Evolutionary conservation across 2,329 filamentous ascomycete genomes (phyloP).

Genomic region (Sordariomycetes sp.): DNA sequence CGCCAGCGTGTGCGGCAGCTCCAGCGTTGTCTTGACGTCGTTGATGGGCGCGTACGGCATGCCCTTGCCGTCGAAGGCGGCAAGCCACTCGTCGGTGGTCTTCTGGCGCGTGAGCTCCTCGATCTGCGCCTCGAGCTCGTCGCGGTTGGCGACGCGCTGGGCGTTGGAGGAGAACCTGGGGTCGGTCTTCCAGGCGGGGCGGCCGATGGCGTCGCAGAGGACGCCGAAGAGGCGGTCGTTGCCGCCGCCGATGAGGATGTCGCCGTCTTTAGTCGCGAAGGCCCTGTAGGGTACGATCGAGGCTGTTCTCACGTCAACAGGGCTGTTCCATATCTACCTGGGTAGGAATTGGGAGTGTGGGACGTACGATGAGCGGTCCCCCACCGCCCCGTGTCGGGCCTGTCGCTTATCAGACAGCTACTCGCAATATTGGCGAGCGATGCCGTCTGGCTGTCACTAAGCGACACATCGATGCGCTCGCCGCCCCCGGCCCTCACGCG

Average conservation of each 20-base stretch:
- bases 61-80: slow-evolving; percentile 75
- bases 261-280: slow-evolving; percentile 61
- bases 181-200: slow-evolving; percentile 46
- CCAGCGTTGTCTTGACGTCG: slow-evolving; percentile 73
- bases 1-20: slow-evolving; percentile 73
- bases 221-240: slow-evolving; percentile 58
- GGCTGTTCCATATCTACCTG: not conserved
- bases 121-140: slow-evolving; percentile 64
- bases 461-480: slow-evolving; percentile 81
- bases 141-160: slow-evolving; percentile 55
- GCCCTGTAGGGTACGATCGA: slow-evolving; percentile 93
- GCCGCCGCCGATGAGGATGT: slow-evolving; percentile 59
- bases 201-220: slow-evolving; percentile 45
- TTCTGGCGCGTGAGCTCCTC: slow-evolving; percentile 60
- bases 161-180: slow-evolving; percentile 47
- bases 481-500: slow-evolving; percentile 63
- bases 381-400: slow-evolving; percentile 83
- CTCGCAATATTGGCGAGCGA: slow-evolving; percentile 93
- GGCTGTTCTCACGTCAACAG: slow-evolving; percentile 33
- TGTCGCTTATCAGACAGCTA: slow-evolving; percentile 75
- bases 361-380: slow-evolving; percentile 77
- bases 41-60: slow-evolving; percentile 92
- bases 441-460: slow-evolving; percentile 91
- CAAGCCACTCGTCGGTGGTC: slow-evolving; percentile 81
- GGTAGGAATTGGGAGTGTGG: not conserved